phyloP scores from a whole-genome alignment of 2,329 filamentous ascomycete species.

The Blastomyces gilchristii region DNA sequence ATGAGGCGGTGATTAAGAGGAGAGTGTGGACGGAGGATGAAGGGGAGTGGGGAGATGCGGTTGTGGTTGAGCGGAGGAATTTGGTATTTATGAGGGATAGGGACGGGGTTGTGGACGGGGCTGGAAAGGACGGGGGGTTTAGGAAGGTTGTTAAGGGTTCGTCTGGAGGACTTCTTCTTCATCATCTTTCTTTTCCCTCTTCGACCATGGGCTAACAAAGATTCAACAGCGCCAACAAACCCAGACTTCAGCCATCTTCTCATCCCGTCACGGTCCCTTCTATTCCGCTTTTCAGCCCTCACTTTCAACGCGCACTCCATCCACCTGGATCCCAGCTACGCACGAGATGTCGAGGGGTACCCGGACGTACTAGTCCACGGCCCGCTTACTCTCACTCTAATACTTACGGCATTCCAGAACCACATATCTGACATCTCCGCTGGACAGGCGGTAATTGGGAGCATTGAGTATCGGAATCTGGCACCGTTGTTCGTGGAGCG shows the following conservation, averaged over 20 bases:
- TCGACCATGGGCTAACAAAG: conserved; percentile 15
- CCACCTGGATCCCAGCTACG: conserved; percentile 68
- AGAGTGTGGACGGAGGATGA: conserved; percentile 38
- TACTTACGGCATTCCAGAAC: conserved; percentile 57
- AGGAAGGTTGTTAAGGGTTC: conserved; percentile 29
- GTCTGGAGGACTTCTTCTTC: conserved; percentile 5
- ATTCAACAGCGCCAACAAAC: conserved; percentile 35
- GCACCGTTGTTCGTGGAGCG: conserved; percentile 70
- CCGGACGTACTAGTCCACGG: conserved; percentile 73
- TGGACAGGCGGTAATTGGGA: conserved; percentile 35
- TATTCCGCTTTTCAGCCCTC: conserved; percentile 85
- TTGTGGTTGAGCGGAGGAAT: conserved; percentile 49
- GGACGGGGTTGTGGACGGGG: conserved; percentile 32
- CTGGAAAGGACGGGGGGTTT: conserved; percentile 19
- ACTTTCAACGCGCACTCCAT: conserved; percentile 90
- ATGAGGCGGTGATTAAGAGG: conserved; percentile 26
- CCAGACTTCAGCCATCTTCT: conserved; percentile 51
- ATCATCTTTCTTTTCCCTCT: not conserved
- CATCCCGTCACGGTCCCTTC: conserved; percentile 56
- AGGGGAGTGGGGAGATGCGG: conserved; percentile 33
- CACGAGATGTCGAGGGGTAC: conserved; percentile 61
- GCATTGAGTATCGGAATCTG: conserved; percentile 69
- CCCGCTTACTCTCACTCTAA: conserved; percentile 65
- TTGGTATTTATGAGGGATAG: conserved; percentile 54
- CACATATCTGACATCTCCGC: conserved; percentile 34